Evolutionary conservation across 768 basidiomycete species (phyloP), one percentile per base, ranked within the genome.

Genomic region (Serendipita indica): DNA sequence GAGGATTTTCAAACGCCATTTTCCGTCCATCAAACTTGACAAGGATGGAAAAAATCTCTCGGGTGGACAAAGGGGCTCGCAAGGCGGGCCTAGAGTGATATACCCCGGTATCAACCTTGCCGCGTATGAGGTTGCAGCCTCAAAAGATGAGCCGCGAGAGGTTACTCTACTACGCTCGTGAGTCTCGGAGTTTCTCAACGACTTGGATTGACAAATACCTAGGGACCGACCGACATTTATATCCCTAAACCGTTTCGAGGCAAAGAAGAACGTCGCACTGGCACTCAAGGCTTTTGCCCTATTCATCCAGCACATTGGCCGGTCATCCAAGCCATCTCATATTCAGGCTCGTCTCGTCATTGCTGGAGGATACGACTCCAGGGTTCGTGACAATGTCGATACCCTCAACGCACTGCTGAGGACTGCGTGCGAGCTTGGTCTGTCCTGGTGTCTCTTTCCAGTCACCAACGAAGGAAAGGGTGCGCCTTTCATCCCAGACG

Each of bases 201-300:
- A 30, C 27, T 25, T 34, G 59, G 37, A 10, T 32, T 32, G n/a
- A 67, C 57, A 39, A 25, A 30, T 16, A 27, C 60, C 10, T 34
- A 35, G 13, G 14, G 69, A 78, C 33, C 75, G 76, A 2, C 88
- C 86, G 0, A 91, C 89, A 0, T 69, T 98, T 2, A 66, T 97
- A 0, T 89, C 93, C 3, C 72, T 98, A 33, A 98, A 99, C 68
- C 85, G 94, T 1, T 98, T 94, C 66, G 96, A 99, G 70, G 80
- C 77, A 65, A 98, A 98, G 75, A 99, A 99, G 72, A 94, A 98
- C 64, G 77, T 77, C 0, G 78, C 78, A 1, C 75, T 99, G 1
- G 96, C 93, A 0, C 73, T 98, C 3, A 71, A 81, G 39, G 73
- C 93, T 0, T 97, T 92, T 65, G 81, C 86, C 1, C 69, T 72